Evolutionary conservation across 768 basidiomycete species (phyloP), one percentile per base, ranked within the genome.

Genomic region (Cystobasidium ongulense): DNA sequence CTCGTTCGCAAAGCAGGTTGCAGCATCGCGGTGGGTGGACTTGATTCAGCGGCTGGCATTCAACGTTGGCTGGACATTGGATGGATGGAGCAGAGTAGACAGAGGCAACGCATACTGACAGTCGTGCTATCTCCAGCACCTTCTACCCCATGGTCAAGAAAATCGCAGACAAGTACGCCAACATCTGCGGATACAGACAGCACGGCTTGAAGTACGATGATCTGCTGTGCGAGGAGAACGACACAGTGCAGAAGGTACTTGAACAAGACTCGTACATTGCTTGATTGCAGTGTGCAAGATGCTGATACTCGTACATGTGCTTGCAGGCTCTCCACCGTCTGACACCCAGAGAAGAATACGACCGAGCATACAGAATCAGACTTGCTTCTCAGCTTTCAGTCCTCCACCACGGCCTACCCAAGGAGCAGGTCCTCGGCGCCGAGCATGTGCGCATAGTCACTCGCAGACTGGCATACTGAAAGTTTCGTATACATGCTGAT

Each of bases 281-380:
- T 8, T 64, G 64, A 29, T n/a, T n/a, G n/a, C n/a, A n/a, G n/a
- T 3, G 29, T 52, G 25, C 27, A 52, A 21, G n/a, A 5, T 36
- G 21, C 36, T 33, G 8, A 10, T 50, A 17, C 4, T 15, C 8
- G 18, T 23, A 21, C 33, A 11, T 75, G 50, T 52, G 35, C 59
- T 5, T 8, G 13, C 78, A 97, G 94, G 95, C 95, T 39, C 82
- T 99, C 76, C 81, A 80, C 53, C 92, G 95, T 79, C 84, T 99
- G 80, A 87, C 90, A 57, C 85, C 86, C 36, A 85, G 86, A 61
- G 88, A 97, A 83, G 80, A 84, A 38, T 97, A 93, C 82, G 94
- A 96, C 85, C 91, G 96, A 75, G 87, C 87, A 72, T 96, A 84
- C 86, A 90, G 96, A 75, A 83, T 94, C 81, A 91, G 92, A 81